Conservation (phyloP, 441 rosid species). For the Pelargonium myrrhifolium region DNA sequence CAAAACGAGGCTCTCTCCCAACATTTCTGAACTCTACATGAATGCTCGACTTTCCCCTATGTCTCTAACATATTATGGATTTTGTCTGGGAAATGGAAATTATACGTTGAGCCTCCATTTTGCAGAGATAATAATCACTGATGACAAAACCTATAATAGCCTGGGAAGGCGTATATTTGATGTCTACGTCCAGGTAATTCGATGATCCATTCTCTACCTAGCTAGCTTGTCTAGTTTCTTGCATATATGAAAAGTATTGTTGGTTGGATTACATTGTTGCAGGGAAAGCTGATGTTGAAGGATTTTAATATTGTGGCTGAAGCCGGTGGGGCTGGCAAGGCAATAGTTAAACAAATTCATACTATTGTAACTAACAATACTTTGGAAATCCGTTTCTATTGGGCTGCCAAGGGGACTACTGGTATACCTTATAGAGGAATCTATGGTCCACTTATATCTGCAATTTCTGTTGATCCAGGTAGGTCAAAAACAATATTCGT, state of each 20-base stretch:
- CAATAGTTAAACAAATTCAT: slow-evolving; percentile 22
- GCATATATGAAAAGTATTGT: too few relatives aligned
- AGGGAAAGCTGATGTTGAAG: slow-evolving; percentile 29
- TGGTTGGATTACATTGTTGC: background rate
- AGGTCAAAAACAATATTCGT: too few relatives aligned
- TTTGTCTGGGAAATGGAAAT: slow-evolving; percentile 38
- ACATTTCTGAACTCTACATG: slow-evolving; percentile 32
- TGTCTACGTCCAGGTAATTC: slow-evolving; percentile 47
- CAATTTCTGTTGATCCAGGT: slow-evolving; percentile 37
- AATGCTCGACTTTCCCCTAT: slow-evolving; percentile 43
- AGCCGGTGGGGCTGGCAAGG: slow-evolving; percentile 38
- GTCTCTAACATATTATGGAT: too few relatives aligned
- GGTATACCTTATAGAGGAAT: slow-evolving; percentile 36
- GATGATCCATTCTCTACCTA: too few relatives aligned
- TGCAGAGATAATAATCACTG: slow-evolving; percentile 41
- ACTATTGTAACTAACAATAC: slow-evolving; percentile 25
- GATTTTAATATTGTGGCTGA: slow-evolving; percentile 42
- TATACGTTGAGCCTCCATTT: slow-evolving; percentile 54
- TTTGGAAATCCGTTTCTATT: slow-evolving; percentile 44
- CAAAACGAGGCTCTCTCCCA: slow-evolving; percentile 15
- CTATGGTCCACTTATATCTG: slow-evolving; percentile 59
- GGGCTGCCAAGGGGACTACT: slow-evolving; percentile 61
- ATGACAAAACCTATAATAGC: slow-evolving; percentile 22
- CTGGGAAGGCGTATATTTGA: slow-evolving; percentile 51
- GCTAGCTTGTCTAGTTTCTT: too few relatives aligned